Conservation (phyloP, 192 early-diverging fungal species). For the Thamnidium elegans region DNA sequence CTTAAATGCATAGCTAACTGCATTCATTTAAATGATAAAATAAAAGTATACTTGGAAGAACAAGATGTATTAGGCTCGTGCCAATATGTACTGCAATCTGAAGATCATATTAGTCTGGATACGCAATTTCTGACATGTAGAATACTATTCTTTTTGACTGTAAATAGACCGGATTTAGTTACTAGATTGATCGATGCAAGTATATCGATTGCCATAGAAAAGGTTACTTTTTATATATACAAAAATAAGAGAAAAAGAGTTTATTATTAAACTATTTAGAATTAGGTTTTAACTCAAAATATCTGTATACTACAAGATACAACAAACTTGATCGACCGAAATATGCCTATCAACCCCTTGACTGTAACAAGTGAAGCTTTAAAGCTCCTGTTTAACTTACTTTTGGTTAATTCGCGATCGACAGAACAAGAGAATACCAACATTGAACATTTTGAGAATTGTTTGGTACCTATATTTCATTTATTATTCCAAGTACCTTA, state of each 20-base stretch:
- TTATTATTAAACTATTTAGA: background rate
- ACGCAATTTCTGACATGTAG: constrained; percentile 60
- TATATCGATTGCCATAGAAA: constrained; percentile 36
- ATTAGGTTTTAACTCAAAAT: constrained; percentile 1
- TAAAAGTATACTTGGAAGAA: constrained; percentile 45
- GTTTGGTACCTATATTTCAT: constrained; percentile 41
- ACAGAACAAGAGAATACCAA: constrained; percentile 18
- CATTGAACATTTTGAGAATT: constrained; percentile 34
- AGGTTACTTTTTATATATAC: constrained; percentile 28
- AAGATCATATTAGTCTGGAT: constrained; percentile 38
- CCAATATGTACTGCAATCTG: constrained; percentile 30
- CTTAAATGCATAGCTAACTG: constrained; percentile 71
- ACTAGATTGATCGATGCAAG: constrained; percentile 39
- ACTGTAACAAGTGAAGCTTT: constrained; percentile 51
- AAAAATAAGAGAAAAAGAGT: background rate
- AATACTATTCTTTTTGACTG: constrained; percentile 69
- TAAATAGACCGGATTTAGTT: constrained; percentile 39
- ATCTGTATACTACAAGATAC: constrained; percentile 6
- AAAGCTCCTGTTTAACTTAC: constrained; percentile 54
- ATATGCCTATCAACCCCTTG: constrained; percentile 34
- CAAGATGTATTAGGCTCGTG: constrained; percentile 40
- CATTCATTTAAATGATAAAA: constrained; percentile 51
- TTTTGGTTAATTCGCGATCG: constrained; percentile 33
- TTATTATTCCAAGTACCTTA: constrained; percentile 40
- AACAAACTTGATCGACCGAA: background rate